These are phyloP conservation scores for Allium fistulosum DNA, from an alignment of 106 monocot species.

Conservation along the genomic window DNA sequence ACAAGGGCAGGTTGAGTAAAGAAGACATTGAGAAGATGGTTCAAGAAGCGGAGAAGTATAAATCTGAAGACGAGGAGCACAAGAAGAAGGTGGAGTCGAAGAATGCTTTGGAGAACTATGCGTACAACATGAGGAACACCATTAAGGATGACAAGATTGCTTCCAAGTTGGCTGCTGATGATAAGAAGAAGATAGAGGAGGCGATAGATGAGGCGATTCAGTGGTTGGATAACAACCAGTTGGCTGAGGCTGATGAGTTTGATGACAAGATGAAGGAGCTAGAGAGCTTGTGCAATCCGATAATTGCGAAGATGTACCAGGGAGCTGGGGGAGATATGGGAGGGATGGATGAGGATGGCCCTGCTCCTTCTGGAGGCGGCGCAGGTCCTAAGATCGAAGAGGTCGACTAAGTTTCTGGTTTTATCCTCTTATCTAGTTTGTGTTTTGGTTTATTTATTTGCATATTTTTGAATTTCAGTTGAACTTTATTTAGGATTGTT, in stretches of 20 bases:
- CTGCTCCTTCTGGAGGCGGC: slow-evolving; percentile 6
- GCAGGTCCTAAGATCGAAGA: slow-evolving; percentile 17
- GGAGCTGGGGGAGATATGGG: slow-evolving; percentile 26
- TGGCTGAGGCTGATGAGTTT: slow-evolving; percentile 49
- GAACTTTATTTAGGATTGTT: not conserved
- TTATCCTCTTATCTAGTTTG: not conserved
- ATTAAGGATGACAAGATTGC: slow-evolving; percentile 37
- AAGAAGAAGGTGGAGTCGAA: slow-evolving; percentile 20
- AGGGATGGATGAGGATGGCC: slow-evolving; percentile 18
- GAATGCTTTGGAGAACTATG: slow-evolving; percentile 21
- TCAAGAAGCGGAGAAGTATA: slow-evolving; percentile 28
- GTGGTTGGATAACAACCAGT: slow-evolving; percentile 51
- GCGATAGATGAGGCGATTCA: slow-evolving; percentile 45
- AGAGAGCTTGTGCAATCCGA: slow-evolving; percentile 52
- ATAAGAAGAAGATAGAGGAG: slow-evolving; percentile 53
- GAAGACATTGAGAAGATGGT: slow-evolving; percentile 30
- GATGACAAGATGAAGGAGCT: slow-evolving; percentile 58
- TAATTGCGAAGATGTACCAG: slow-evolving; percentile 53
- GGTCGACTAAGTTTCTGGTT: slow-evolving; percentile 16
- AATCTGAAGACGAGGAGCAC: slow-evolving; percentile 20
- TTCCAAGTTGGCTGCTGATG: slow-evolving; percentile 25
- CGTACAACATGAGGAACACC: slow-evolving; percentile 19
- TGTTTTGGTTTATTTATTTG: not conserved
- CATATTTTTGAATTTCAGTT: not conserved
- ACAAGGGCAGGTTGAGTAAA: slow-evolving; percentile 18